These are phyloP conservation scores for Ceratobasidium sp. DNA, from an alignment of 1,284 basidiomycete genomes.

Conservation along the genomic window DNA sequence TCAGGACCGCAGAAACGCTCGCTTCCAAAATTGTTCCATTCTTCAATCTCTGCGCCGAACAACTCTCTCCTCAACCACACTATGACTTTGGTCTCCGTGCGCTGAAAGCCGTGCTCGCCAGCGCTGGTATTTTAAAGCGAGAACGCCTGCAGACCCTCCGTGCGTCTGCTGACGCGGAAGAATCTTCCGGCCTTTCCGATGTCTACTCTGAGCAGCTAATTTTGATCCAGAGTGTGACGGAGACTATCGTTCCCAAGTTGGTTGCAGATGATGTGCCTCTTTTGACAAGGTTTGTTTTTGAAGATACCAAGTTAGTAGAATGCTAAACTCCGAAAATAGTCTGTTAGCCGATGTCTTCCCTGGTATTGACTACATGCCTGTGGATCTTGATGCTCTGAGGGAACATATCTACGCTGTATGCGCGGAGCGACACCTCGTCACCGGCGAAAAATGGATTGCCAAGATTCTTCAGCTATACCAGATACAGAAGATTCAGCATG, in stretches of 20 bases:
- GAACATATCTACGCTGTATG: constrained; percentile 88
- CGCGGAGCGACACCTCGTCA: constrained; percentile 79
- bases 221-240: constrained; percentile 97
- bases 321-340: constrained; percentile 54
- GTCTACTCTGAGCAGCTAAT: constrained; percentile 89
- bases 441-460: constrained; percentile 87
- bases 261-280: constrained; percentile 97
- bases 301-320: constrained; percentile 23
- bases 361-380: constrained; percentile 87
- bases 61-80: constrained; percentile 95
- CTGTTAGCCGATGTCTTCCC: constrained; percentile 98
- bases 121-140: constrained; percentile 96
- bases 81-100: constrained; percentile 99
- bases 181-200: constrained; percentile 62
- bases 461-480: constrained; percentile 99
- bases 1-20: constrained; percentile 93
- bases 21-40: constrained; percentile 99
- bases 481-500: constrained; percentile 99
- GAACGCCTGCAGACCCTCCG: constrained; percentile 71
- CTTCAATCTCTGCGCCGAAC: constrained; percentile 97
- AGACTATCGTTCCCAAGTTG: constrained; percentile 97
- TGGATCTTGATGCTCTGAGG: constrained; percentile 83
- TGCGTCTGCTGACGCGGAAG: constrained; percentile 51
- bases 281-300: constrained; percentile 72
- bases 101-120: constrained; percentile 93